phyloP scores from a whole-genome alignment of 192 early-diverging fungal genomes.

The Lobosporangium transversale region DNA sequence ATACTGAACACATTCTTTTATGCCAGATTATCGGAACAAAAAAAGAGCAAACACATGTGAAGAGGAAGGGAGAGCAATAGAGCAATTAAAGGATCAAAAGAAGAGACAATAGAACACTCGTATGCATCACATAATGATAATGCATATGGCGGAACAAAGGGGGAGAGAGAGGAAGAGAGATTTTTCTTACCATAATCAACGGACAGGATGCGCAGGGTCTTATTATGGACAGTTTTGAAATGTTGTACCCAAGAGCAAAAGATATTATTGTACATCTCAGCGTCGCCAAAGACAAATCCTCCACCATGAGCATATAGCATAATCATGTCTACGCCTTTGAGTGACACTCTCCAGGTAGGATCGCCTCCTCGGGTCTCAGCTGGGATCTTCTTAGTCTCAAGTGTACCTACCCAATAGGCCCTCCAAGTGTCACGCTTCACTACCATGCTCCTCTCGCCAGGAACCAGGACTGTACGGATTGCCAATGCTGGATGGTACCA shows the following conservation, averaged over 20 bases:
- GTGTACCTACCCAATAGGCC: constrained; percentile 51
- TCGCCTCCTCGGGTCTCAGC: constrained; percentile 43
- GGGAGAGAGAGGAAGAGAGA: background rate
- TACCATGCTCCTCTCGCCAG: constrained; percentile 40
- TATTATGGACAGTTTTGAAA: constrained; percentile 48
- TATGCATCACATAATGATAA: too few relatives aligned
- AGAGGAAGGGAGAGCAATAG: too few relatives aligned
- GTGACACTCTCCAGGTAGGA: constrained; percentile 46
- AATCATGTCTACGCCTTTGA: constrained; percentile 47
- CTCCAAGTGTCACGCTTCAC: constrained; percentile 46
- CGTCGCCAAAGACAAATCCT: constrained; percentile 51
- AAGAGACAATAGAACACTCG: too few relatives aligned
- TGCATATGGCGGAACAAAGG: background rate
- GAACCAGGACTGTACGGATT: constrained; percentile 33
- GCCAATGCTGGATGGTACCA: constrained; percentile 43
- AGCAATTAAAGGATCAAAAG: too few relatives aligned
- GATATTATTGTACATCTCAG: constrained; percentile 55
- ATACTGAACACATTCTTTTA: too few relatives aligned
- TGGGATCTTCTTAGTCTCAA: constrained; percentile 50
- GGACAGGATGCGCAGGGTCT: constrained; percentile 41
- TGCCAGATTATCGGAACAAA: too few relatives aligned
- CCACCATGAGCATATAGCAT: constrained; percentile 51
- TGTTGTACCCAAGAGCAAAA: constrained; percentile 52
- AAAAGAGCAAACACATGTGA: too few relatives aligned
- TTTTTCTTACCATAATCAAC: constrained; percentile 36